Evolutionary conservation across 176 grass and related monocot genomes (phyloP).

Genomic region (Zizania latifolia): DNA sequence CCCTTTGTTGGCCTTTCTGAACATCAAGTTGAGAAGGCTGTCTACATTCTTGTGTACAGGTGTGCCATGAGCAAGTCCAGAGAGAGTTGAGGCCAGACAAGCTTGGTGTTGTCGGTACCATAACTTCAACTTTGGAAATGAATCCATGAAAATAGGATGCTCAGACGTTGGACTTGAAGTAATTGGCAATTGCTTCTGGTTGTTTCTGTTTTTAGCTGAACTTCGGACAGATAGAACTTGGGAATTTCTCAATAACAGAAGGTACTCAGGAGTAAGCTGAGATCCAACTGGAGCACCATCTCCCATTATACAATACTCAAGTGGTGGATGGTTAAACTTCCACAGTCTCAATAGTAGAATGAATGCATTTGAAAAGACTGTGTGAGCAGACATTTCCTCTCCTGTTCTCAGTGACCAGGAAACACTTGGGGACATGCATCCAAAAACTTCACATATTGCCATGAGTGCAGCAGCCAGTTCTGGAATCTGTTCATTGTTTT

Average conservation of each 20-base stretch:
- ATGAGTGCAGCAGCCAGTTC: conserved; percentile 90
- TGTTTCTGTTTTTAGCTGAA: conserved; percentile 35
- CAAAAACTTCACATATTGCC: conserved; percentile 94
- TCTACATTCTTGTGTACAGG: conserved; percentile 86
- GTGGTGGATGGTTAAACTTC: conserved; percentile 98
- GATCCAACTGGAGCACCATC: conserved; percentile 94
- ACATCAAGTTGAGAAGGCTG: conserved; percentile 89
- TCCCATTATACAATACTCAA: conserved; percentile 90
- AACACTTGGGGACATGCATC: conserved; percentile 62
- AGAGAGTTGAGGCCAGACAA: conserved; percentile 96
- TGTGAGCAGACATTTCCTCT: conserved; percentile 71
- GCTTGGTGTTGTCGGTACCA: conserved; percentile 97
- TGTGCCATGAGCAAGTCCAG: conserved; percentile 75
- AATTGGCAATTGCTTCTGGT: conserved; percentile 25
- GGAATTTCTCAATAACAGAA: conserved; percentile 74
- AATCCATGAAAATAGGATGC: conserved; percentile 86
- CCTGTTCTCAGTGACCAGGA: conserved; percentile 61
- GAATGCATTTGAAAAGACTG: conserved; percentile 95
- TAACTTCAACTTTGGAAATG: conserved; percentile 87
- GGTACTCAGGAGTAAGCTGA: conserved; percentile 93
- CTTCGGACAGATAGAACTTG: conserved; percentile 36
- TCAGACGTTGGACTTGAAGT: conserved; percentile 33
- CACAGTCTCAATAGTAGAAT: conserved; percentile 94
- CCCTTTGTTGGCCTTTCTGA: conserved; percentile 72
- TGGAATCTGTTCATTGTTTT: conserved; percentile 54